These are phyloP conservation scores for Candida chauliodis DNA, from an alignment of 805 yeast genomes.

Conservation along the genomic window DNA sequence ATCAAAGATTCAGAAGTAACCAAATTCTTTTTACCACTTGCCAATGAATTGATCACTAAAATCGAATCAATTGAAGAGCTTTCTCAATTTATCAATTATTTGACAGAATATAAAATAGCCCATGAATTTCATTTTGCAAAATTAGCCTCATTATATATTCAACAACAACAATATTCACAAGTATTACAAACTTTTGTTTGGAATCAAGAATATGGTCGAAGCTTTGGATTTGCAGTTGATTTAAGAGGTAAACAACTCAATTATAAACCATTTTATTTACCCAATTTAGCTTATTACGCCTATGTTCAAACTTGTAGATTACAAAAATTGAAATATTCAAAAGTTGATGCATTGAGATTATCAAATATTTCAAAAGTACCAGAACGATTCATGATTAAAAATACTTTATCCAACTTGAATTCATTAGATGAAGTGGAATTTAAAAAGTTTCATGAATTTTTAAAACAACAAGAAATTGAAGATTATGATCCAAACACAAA, in stretches of 20 bases:
- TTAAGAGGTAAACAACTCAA: background rate
- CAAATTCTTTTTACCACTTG: slow-evolving; percentile 27
- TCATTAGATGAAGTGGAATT: slow-evolving; percentile 7
- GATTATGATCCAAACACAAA: slow-evolving; percentile 33
- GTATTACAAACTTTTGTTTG: slow-evolving; percentile 17
- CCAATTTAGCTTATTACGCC: slow-evolving; percentile 31
- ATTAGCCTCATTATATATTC: slow-evolving; percentile 17
- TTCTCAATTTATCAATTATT: slow-evolving; percentile 3
- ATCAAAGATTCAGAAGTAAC: slow-evolving; percentile 22
- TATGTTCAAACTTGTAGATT: slow-evolving; percentile 27
- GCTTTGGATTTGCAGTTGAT: background rate
- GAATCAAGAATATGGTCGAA: background rate
- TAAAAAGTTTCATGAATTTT: slow-evolving; percentile 6
- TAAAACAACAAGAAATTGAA: background rate
- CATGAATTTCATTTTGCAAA: slow-evolving; percentile 29
- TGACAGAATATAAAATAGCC: slow-evolving; percentile 28
- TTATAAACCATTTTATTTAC: slow-evolving; percentile 9
- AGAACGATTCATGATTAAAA: background rate
- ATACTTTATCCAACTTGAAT: background rate
- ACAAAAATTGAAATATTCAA: slow-evolving; percentile 14
- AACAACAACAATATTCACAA: slow-evolving; percentile 17
- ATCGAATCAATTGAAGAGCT: slow-evolving; percentile 24
- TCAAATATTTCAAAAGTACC: background rate
- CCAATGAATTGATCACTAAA: slow-evolving; percentile 14
- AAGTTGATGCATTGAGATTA: slow-evolving; percentile 2